Evolutionary conservation across 139 green algal genomes (phyloP).

Genomic region (Chlorella sorokiniana): DNA sequence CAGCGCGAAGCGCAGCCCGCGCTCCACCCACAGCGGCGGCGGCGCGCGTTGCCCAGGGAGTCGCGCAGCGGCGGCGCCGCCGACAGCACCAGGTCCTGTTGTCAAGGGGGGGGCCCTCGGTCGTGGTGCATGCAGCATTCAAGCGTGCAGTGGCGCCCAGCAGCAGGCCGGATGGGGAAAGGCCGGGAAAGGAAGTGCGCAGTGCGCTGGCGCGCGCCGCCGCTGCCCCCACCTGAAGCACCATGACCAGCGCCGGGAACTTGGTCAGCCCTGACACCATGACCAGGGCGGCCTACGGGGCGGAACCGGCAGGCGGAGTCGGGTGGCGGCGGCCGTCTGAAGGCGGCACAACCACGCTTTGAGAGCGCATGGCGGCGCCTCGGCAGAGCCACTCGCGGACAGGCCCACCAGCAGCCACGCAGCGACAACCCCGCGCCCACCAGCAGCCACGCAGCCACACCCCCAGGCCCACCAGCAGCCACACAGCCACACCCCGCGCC

Average conservation of each 20-base stretch:
- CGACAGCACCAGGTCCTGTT: conserved; percentile 4
- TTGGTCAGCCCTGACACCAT: conserved; percentile 47
- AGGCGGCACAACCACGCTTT: neutral
- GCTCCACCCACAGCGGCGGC: neutral
- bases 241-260: conserved; percentile 50
- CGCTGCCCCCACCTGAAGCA: conserved; percentile 60
- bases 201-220: too few species aligned
- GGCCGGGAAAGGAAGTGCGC: neutral
- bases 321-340: neutral
- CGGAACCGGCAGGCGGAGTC: neutral
- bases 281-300: conserved; percentile 30
- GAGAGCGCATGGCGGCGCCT: too few species aligned
- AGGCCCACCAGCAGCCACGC: too few species aligned
- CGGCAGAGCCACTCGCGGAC: too few species aligned
- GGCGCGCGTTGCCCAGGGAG: neutral
- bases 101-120: neutral
- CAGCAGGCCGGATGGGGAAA: neutral
- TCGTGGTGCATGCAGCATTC: neutral
- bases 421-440: conserved; percentile 23
- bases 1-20: neutral
- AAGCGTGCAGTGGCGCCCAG: too few species aligned
- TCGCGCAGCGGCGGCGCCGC: neutral
- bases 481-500: conserved; percentile 1
- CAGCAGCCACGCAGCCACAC: too few species aligned
- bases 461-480: too few species aligned